These are phyloP conservation scores for Metschnikowia gelsemii DNA, from an alignment of 805 yeast genomes.

Conservation along the genomic window DNA sequence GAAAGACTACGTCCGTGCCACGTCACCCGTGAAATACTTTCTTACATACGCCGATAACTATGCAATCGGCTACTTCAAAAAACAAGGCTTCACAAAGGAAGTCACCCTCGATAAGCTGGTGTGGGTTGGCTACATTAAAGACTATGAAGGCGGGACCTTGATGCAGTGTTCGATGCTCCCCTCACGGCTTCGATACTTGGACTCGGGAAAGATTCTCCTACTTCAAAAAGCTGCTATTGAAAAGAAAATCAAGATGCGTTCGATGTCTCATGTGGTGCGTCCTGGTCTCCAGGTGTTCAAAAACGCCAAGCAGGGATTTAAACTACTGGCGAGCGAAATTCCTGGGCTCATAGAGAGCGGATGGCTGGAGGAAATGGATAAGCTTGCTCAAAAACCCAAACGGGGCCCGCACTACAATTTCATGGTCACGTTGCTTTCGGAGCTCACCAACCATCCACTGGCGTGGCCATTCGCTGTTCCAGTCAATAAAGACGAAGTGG, in stretches of 20 bases:
- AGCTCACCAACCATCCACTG: constrained; percentile 89
- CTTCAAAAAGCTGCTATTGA: constrained; percentile 90
- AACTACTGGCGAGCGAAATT: constrained; percentile 49
- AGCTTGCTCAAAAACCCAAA: constrained; percentile 90
- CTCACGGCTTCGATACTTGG: constrained; percentile 73
- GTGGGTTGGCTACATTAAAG: constrained; percentile 99
- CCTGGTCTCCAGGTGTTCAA: constrained; percentile 78
- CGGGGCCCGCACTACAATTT: constrained; percentile 92
- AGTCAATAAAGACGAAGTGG: constrained; percentile 89
- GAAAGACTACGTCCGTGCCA: constrained; percentile 89
- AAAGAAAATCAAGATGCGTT: constrained; percentile 73
- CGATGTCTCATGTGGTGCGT: constrained; percentile 76
- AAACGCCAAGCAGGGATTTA: constrained; percentile 51
- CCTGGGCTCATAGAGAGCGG: constrained; percentile 95
- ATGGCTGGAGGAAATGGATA: constrained; percentile 98
- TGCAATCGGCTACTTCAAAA: constrained; percentile 97
- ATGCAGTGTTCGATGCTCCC: constrained; percentile 98
- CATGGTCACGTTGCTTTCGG: constrained; percentile 85
- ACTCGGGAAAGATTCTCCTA: constrained; percentile 78
- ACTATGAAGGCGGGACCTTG: constrained; percentile 97
- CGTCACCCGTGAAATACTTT: constrained; percentile 82
- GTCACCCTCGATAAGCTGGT: constrained; percentile 77
- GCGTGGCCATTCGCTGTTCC: constrained; percentile 98
- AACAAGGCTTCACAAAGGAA: constrained; percentile 97
- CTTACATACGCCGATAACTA: constrained; percentile 97